Conservation (phyloP, 1,284 basidiomycete species). For the Mycena sp. region DNA sequence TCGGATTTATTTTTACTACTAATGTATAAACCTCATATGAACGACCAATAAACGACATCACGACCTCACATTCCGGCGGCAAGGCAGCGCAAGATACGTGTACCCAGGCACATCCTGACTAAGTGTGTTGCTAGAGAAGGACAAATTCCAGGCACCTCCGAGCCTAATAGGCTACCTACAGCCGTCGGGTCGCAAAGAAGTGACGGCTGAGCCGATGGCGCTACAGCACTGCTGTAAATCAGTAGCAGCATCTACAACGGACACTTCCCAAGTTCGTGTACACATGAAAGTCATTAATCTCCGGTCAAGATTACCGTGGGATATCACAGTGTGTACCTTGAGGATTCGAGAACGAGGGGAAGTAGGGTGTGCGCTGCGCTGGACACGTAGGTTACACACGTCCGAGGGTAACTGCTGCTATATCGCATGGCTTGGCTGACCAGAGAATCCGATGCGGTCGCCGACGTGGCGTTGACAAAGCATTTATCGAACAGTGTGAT, state of each 20-base stretch:
- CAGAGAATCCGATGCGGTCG: neutral
- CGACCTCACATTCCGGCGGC: slow-evolving; percentile 5
- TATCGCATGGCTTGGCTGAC: neutral
- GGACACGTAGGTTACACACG: neutral
- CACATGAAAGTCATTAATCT: slow-evolving; percentile 5
- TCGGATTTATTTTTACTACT: slow-evolving; percentile 21
- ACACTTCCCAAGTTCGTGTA: neutral
- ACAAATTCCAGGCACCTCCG: slow-evolving; percentile 1
- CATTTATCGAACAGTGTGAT: no score
- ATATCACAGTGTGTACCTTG: slow-evolving; percentile 2
- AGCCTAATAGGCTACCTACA: slow-evolving; percentile 17
- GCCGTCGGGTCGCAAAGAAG: slow-evolving; percentile 12
- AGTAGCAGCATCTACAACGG: slow-evolving; percentile 16
- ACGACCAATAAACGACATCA: slow-evolving; percentile 16
- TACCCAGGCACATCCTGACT: slow-evolving; percentile 1
- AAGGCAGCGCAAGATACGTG: neutral
- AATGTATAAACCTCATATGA: slow-evolving; percentile 21
- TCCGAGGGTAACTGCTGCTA: slow-evolving; percentile 4
- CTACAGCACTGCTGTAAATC: slow-evolving; percentile 1
- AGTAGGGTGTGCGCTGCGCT: neutral
- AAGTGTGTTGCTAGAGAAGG: slow-evolving; percentile 12
- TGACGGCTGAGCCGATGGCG: slow-evolving; percentile 3
- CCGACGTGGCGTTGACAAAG: no score
- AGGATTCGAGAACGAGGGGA: slow-evolving; percentile 8
- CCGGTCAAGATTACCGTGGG: slow-evolving; percentile 15